Conservation (phyloP, 2,329 filamentous ascomycete species). For the Curvularia spicifera region DNA sequence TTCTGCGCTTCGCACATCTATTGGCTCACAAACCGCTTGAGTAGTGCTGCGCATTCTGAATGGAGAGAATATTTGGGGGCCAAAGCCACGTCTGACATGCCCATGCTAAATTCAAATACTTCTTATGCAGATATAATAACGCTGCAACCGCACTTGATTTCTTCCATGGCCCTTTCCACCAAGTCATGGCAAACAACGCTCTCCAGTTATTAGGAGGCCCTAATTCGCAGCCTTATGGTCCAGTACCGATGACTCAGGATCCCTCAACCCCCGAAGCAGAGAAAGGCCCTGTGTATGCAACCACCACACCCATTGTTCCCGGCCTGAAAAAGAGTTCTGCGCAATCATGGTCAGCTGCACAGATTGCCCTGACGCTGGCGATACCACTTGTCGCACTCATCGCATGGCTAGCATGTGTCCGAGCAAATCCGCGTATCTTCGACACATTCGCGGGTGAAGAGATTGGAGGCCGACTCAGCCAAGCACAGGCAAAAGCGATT, state of each 20-base stretch:
- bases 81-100: background rate
- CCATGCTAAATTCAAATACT: background rate
- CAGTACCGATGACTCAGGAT: conserved; percentile 2
- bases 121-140: background rate
- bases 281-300: background rate
- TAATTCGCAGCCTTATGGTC: conserved; percentile 3
- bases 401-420: conserved; percentile 6
- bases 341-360: conserved; percentile 6
- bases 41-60: background rate
- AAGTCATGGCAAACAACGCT: background rate
- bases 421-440: conserved; percentile 10
- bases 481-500: conserved; percentile 24
- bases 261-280: background rate
- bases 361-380: background rate
- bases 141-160: background rate
- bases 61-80: background rate
- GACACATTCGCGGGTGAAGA: conserved; percentile 12
- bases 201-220: background rate
- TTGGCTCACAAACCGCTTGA: background rate
- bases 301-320: background rate
- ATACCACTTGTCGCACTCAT: conserved; percentile 8
- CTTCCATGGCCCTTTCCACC: background rate
- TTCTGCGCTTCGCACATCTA: background rate
- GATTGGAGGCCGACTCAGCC: conserved; percentile 23
- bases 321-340: background rate